Evolutionary conservation across 2,329 filamentous ascomycete genomes (phyloP).

Genomic region (Penicillium sp.): DNA sequence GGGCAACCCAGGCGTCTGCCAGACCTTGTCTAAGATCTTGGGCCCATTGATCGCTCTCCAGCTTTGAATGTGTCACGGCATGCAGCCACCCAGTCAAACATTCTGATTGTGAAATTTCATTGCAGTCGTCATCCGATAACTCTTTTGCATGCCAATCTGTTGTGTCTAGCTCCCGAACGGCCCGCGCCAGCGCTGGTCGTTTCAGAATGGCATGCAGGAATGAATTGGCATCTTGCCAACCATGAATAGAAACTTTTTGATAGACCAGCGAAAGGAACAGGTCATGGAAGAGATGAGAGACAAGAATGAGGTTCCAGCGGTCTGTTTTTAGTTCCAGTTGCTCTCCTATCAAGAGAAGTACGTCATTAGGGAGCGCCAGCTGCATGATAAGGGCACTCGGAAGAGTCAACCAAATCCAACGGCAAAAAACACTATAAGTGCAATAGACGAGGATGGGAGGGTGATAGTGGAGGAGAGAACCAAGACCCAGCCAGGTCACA

Average conservation of each 20-base stretch:
- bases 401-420: background rate
- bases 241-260: constrained; percentile 17
- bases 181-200: constrained; percentile 25
- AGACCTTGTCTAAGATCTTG: constrained; percentile 21
- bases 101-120: background rate
- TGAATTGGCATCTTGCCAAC: constrained; percentile 18
- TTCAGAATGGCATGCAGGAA: constrained; percentile 23
- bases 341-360: constrained; percentile 32
- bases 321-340: constrained; percentile 26
- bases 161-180: constrained; percentile 26
- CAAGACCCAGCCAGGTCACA: background rate
- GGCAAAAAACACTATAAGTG: background rate
- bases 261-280: constrained; percentile 30
- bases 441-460: background rate
- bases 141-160: constrained; percentile 19
- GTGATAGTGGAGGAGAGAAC: background rate
- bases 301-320: constrained; percentile 28
- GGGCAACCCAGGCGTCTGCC: constrained; percentile 30
- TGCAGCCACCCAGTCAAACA: constrained; percentile 9
- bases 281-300: constrained; percentile 27
- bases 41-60: constrained; percentile 26
- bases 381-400: background rate
- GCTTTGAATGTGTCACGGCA: constrained; percentile 16
- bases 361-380: constrained; percentile 26
- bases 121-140: constrained; percentile 8